Evolutionary conservation across 2,329 filamentous ascomycete genomes (phyloP).

Genomic region (Aspergillus aculeatinus): DNA sequence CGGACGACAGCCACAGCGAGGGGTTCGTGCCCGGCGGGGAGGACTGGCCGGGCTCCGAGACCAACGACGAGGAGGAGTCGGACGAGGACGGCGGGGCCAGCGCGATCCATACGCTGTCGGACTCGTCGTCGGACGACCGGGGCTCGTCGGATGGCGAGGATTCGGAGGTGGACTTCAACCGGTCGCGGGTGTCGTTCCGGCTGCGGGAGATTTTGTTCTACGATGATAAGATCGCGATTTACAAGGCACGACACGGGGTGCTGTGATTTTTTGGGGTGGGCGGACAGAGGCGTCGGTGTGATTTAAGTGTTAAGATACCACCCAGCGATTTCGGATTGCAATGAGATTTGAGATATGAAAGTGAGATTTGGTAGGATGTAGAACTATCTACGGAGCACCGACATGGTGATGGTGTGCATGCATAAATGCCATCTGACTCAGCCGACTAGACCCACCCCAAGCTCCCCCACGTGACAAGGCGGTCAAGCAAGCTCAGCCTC

Average conservation of each 20-base stretch:
- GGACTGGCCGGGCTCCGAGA: conserved; percentile 44
- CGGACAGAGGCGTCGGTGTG: neutral
- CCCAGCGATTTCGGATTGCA: neutral
- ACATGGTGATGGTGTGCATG: too few relatives aligned
- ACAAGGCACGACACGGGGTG: conserved; percentile 68
- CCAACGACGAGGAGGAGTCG: conserved; percentile 46
- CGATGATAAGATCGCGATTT: conserved; percentile 78
- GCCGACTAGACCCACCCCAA: neutral
- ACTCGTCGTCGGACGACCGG: conserved; percentile 26
- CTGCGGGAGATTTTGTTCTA: conserved; percentile 80
- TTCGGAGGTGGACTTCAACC: conserved; percentile 40
- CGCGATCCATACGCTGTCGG: conserved; percentile 22
- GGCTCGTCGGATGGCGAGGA: conserved; percentile 45
- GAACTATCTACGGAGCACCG: too few relatives aligned
- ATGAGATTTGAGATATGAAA: too few relatives aligned
- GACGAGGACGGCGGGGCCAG: conserved; percentile 39
- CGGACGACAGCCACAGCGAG: conserved; percentile 48
- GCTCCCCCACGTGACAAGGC: conserved; percentile 14
- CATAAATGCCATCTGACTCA: too few relatives aligned
- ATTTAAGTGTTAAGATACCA: neutral
- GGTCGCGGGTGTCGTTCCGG: conserved; percentile 52
- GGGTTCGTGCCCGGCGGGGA: conserved; percentile 47
- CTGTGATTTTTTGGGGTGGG: conserved; percentile 24
- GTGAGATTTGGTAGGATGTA: too few relatives aligned
- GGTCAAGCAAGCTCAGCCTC: conserved; percentile 18